Evolutionary conservation across 352 stramenopile genomes (phyloP), one percentile per base, ranked within the genome.

Genomic region (Blastocystis sp.): DNA sequence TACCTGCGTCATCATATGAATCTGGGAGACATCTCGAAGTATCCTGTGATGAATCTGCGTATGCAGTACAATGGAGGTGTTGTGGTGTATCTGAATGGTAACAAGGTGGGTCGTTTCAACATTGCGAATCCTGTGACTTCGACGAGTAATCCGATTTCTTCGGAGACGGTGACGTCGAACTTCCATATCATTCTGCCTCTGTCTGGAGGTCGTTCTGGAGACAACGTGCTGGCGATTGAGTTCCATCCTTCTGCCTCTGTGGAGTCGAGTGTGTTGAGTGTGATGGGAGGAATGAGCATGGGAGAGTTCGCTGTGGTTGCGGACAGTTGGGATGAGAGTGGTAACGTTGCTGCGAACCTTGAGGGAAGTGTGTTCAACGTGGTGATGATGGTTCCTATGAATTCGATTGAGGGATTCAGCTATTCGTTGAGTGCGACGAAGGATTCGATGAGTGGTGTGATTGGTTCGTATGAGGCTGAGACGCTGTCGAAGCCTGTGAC

Each of bases 211-310:
- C 7, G 18, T 71, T 24, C 59, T 54, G 59, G 73, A 4, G 54
- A 73, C 38, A 84, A 84, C 34, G 27, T 44, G 46, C 46, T 84
- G 36, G 49, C 51, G 3, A 40, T 84, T 32, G 73, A 84, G 59
- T 54, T 84, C n/a, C 73, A 84, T 34, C 73, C 29, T 40, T n/a
- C n/a, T n/a, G 73, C 46, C 42, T 56, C 36, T 24, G 42, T n/a
- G 36, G 36, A 51, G 14, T 51, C 46, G 21, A 21, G 9, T 54
- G 46, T 54, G 11, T 54, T 54, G 21, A 21, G 9, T 21, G 11
- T 54, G 46, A 54, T 21, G 11, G 46, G 46, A 54, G 46, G 46
- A 54, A 21, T 54, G 46, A 54, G 46, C 46, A 54, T 54, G 46
- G 46, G 46, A 54, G 46, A 54, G 21, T 11, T 54, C 11, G 46